phyloP scores from a whole-genome alignment of 768 basidiomycete genomes.

The Auricularia sp. region DNA sequence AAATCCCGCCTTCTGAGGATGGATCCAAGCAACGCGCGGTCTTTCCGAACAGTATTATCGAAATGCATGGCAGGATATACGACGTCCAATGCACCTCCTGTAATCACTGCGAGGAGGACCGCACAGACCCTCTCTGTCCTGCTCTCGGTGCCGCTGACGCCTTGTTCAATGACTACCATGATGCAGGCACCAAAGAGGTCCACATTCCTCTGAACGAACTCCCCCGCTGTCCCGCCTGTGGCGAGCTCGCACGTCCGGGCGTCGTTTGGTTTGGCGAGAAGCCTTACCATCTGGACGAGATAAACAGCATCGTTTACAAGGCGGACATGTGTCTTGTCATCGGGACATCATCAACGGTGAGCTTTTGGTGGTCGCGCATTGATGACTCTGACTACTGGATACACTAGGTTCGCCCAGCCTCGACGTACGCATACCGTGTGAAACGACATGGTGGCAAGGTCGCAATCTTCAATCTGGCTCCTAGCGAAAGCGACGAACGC shows the following conservation, averaged over 20 bases:
- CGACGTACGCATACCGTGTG: conserved; percentile 27
- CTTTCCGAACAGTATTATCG: conserved; percentile 14
- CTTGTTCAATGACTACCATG: conserved; percentile 22
- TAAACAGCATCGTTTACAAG: conserved; percentile 31
- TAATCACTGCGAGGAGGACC: conserved; percentile 30
- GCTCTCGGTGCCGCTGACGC: conserved; percentile 36
- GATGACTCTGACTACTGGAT: not conserved
- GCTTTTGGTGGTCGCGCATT: conserved; percentile 5
- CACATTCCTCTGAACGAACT: conserved; percentile 27
- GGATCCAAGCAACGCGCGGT: not conserved
- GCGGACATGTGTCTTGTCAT: conserved; percentile 46
- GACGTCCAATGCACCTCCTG: conserved; percentile 45
- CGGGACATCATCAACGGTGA: conserved; percentile 44
- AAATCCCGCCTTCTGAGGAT: not conserved
- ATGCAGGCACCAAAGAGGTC: conserved; percentile 22
- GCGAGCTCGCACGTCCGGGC: conserved; percentile 36
- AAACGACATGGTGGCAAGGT: conserved; percentile 27
- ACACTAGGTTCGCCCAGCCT: conserved; percentile 36
- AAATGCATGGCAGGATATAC: conserved; percentile 57
- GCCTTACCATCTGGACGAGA: conserved; percentile 29
- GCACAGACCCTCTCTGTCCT: conserved; percentile 34
- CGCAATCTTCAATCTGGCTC: conserved; percentile 32
- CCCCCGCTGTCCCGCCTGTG: conserved; percentile 35
- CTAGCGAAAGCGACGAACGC: conserved; percentile 26
- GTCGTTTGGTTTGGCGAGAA: conserved; percentile 53